phyloP scores from a whole-genome alignment of 306 rosid genomes.

The Dalbergia cultrata region DNA sequence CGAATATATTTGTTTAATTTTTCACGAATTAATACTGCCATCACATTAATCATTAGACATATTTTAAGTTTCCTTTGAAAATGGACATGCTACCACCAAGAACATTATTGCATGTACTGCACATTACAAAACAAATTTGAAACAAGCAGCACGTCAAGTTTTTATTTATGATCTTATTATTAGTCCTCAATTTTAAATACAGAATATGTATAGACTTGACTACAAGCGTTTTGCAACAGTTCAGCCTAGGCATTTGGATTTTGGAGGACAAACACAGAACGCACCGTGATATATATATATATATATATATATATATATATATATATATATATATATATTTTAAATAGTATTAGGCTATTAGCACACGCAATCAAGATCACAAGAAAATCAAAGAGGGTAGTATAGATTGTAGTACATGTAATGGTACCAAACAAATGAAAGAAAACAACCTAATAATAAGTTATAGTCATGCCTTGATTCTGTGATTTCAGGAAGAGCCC shows the following conservation, averaged over 20 bases:
- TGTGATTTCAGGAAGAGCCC: neutral
- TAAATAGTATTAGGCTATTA: no score
- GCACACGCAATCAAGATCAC: neutral
- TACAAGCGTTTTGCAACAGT: neutral
- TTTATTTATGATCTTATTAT: neutral
- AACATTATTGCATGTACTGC: neutral
- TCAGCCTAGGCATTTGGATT: neutral
- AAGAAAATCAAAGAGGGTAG: neutral
- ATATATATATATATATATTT: no score
- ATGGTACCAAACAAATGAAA: constrained; percentile 5
- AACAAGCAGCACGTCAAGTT: neutral
- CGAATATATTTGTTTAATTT: neutral
- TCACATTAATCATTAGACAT: constrained; percentile 30
- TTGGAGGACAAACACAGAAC: neutral
- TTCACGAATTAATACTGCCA: neutral
- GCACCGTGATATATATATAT: no score
- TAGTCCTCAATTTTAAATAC: neutral
- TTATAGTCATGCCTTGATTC: neutral
- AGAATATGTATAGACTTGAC: neutral
- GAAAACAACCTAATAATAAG: neutral
- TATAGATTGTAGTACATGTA: neutral
- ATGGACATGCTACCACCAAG: constrained; percentile 14
- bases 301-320: no score
- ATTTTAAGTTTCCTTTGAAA: constrained; percentile 35
- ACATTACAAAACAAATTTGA: neutral